Evolutionary conservation across 225 moss, liverwort and hornwort species (phyloP).

Genomic region (Sphagnum contortum): DNA sequence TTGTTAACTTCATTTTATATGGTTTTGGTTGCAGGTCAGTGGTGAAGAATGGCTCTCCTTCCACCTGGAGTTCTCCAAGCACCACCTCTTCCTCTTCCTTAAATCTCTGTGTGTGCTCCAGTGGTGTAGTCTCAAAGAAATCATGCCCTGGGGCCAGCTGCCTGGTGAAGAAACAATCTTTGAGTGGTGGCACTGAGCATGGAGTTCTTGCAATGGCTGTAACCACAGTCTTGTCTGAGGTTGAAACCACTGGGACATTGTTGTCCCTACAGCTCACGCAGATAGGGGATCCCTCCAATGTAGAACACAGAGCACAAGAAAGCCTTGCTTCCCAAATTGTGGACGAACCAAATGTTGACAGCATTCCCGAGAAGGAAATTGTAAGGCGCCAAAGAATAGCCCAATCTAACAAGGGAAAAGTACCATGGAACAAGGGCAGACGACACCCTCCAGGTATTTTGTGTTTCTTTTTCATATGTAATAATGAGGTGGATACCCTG

Average conservation of each 20-base stretch:
- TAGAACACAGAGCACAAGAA: slow-evolving; percentile 7
- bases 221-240: slow-evolving; percentile 18
- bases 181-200: no score
- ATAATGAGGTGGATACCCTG: no score
- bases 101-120: no score
- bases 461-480: no score
- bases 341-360: background rate
- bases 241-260: slow-evolving; percentile 11
- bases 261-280: slow-evolving; percentile 12
- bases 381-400: slow-evolving; percentile 62
- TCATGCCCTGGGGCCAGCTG: slow-evolving; percentile 7
- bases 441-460: slow-evolving; percentile 59
- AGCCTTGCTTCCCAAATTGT: background rate
- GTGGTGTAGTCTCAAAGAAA: background rate
- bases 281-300: background rate
- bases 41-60: background rate
- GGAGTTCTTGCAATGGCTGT: slow-evolving; percentile 2
- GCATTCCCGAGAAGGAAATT: slow-evolving; percentile 34
- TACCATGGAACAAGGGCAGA: slow-evolving; percentile 90
- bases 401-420: slow-evolving; percentile 70
- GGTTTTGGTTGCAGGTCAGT: slow-evolving; percentile 17
- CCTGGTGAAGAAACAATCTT: background rate
- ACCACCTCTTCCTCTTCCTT: slow-evolving; percentile 2
- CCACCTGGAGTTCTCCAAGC: slow-evolving; percentile 4
- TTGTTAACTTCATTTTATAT: no score